phyloP scores from a whole-genome alignment of 768 basidiomycete genomes.

The Phanerochaete sordida region DNA sequence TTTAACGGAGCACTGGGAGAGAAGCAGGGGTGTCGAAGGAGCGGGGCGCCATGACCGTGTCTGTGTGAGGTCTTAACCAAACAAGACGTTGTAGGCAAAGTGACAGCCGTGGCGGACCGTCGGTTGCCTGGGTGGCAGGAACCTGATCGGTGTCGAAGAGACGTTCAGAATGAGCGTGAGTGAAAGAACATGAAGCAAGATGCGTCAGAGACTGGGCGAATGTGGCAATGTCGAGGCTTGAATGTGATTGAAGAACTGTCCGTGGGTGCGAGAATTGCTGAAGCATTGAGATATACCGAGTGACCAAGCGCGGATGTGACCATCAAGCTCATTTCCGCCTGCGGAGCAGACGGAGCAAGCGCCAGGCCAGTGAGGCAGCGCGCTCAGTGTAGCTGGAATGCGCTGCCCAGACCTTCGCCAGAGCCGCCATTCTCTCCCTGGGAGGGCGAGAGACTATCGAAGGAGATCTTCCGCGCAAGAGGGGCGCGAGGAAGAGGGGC shows the following conservation, averaged over 20 bases:
- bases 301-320: neutral
- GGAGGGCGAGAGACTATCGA: slow-evolving; percentile 46
- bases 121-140: neutral
- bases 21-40: neutral
- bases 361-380: neutral
- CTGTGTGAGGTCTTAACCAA: neutral
- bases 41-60: slow-evolving; percentile 5
- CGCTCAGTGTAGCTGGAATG: slow-evolving; percentile 60
- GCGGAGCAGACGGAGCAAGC: neutral
- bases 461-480: slow-evolving; percentile 56
- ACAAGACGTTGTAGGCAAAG: slow-evolving; percentile 2
- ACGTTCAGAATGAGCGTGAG: slow-evolving; percentile 8
- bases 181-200: slow-evolving; percentile 12
- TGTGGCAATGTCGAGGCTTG: neutral
- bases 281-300: neutral
- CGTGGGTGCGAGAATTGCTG: neutral
- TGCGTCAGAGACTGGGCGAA: neutral
- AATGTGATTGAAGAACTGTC: slow-evolving; percentile 6
- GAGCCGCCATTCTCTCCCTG: slow-evolving; percentile 34
- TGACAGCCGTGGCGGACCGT: neutral
- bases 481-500: slow-evolving; percentile 37
- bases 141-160: slow-evolving; percentile 1
- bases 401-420: slow-evolving; percentile 55
- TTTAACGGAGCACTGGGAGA: neutral
- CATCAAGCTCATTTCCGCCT: neutral